Evolutionary conservation across 2,329 filamentous ascomycete species (phyloP), one percentile per base, ranked within the genome.

Genomic region (Stromatinia cepivora): DNA sequence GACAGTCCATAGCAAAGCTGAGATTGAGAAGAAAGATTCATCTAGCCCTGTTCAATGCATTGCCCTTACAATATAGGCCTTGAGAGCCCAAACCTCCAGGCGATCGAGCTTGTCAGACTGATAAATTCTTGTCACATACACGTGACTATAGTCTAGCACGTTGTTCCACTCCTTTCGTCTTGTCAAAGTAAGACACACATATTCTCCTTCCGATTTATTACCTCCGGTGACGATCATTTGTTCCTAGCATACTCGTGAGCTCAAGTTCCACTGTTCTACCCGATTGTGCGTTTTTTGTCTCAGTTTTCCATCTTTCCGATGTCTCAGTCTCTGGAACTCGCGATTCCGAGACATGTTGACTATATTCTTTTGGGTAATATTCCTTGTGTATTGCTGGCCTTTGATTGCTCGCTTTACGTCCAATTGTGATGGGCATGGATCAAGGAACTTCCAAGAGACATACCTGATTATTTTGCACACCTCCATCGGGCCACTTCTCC

Each of bases 151-250:
- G 22, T 36, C 61, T 50, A 28, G 48, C 46, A 63, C 61, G 46
- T 63, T 52, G 31, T 53, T 53, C 57, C 20, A 46, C 42, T 25
- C 28, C 17, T 31, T 45, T 54, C 15, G 7, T 52, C 46, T 61
- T 54, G 50, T 68, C 48, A 56, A 63, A 42, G 66, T 36, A 48
- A 64, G 66, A 68, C 66, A 64, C 36, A 48, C 28, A 68, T 64
- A 68, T 64, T 68, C 48, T 64, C 66, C 66, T 68, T 68, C 66
- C 57, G 66, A 64, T 68, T 34, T 64, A 52, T 52, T 63, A 42
- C 58, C 50, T 68, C 58, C 66, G 66, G 28, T 46, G 48, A 36
- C 36, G 36, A 46, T 54, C 50, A 52, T 28, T 39, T 62, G 48
- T 36, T 53, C 34, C 61, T 67, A 42, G 50, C 54, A 67, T 62